These are phyloP conservation scores for Aspergillus sp. DNA, from an alignment of 2,329 filamentous ascomycete genomes.

Conservation along the genomic window DNA sequence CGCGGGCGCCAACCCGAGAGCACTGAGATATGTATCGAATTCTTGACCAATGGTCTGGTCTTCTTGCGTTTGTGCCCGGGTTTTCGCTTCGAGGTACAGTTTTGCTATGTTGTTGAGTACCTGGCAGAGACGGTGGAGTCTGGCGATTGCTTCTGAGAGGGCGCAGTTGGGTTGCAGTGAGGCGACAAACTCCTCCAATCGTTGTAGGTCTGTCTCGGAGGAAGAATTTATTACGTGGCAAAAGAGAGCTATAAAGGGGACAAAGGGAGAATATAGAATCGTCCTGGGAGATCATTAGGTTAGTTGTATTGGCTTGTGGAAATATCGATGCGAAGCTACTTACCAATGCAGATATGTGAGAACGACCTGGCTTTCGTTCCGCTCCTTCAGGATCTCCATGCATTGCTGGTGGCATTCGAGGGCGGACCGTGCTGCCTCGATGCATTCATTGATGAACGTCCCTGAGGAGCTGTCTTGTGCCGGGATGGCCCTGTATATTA, in stretches of 20 bases:
- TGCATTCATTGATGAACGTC: constrained; percentile 37
- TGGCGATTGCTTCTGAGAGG: constrained; percentile 59
- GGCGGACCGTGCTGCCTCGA: constrained; percentile 36
- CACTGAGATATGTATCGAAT: constrained; percentile 65
- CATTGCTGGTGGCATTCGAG: constrained; percentile 34
- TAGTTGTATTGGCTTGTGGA: neutral
- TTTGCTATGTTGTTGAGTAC: constrained; percentile 62
- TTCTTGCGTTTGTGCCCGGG: constrained; percentile 51
- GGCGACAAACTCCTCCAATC: constrained; percentile 56
- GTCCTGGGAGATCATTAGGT: constrained; percentile 24
- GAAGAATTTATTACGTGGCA: constrained; percentile 54
- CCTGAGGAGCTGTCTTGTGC: constrained; percentile 24
- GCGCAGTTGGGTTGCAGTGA: constrained; percentile 54
- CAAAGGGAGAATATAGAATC: constrained; percentile 47
- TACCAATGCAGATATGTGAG: constrained; percentile 40
- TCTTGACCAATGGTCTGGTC: constrained; percentile 55
- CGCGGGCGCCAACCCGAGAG: constrained; percentile 59
- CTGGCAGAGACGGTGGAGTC: constrained; percentile 61
- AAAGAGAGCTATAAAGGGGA: constrained; percentile 51
- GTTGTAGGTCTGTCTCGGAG: constrained; percentile 51
- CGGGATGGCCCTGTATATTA: constrained; percentile 43
- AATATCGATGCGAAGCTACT: neutral
- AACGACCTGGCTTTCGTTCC: constrained; percentile 22
- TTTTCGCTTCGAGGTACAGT: constrained; percentile 63
- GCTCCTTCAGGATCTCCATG: constrained; percentile 25